Evolutionary conservation across 1,284 basidiomycete species (phyloP), one percentile per base, ranked within the genome.

Genomic region (Fomitopsis palustris): DNA sequence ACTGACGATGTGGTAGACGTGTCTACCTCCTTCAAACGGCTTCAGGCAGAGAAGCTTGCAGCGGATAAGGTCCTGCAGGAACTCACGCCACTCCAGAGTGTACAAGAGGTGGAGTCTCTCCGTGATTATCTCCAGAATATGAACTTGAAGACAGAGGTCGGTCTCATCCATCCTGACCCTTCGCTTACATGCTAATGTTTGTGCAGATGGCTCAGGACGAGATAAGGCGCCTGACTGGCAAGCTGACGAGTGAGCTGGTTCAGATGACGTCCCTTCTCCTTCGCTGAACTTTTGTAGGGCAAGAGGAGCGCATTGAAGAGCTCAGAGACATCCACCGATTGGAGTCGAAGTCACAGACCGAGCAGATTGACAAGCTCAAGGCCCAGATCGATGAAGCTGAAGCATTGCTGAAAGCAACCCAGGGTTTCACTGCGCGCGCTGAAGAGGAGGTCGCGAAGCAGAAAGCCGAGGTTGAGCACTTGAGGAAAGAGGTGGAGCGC

Each of bases 281-380:
- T 31, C 23, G 23, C 9, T 54, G 53, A 61, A 51, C 55, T 19
- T n/a, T 41, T 35, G 66, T 95, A 58, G 94, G 86, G 31, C 93
- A 95, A 75, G 92, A 93, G 56, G 87, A 86, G 54, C 88, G 88
- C 2, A 82, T 93, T 21, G 88, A 92, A 63, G 93, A 96, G 70
- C 77, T 96, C 0, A 86, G 86, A 52, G 90, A 93, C 62, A 93
- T 85, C 3, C 93, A 95, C 69, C 82, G 80, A 37, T 78, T 92
- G 8, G 93, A 95, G 74, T 85, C 83, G 10, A 74, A 81, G 29
- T 95, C 93, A 12, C 90, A 90, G 63, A 83, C 83, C 1, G 83
- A 88, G 53, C 84, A 89, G 59, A 85, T 94, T 43, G 83, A 88
- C 61, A 82, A 81, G 59, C 78, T 96, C 39, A 84, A 82, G 41